Percentiles rank a stretch among this genome's conserved stretches.
phyloP scores from a whole-genome alignment of 2,329 filamentous ascomycete species.

The Trichoderma citrinoviride region DNA sequence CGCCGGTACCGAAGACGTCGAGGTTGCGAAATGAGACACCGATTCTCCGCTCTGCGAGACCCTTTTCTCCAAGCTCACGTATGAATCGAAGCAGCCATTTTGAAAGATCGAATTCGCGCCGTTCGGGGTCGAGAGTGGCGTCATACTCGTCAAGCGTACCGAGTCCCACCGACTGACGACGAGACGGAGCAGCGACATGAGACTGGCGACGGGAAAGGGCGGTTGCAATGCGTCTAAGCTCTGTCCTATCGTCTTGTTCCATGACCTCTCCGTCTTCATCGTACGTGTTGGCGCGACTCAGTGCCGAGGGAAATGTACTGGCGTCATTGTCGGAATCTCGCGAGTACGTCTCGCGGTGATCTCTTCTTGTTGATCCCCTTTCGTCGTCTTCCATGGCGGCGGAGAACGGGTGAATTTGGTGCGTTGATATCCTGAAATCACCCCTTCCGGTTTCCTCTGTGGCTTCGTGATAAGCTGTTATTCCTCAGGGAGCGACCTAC shows the following conservation, averaged over 20 bases:
- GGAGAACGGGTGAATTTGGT: background rate
- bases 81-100: constrained; percentile 44
- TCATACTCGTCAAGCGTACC: constrained; percentile 31
- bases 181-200: constrained; percentile 22
- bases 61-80: constrained; percentile 50
- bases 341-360: background rate
- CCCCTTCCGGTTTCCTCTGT: background rate
- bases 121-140: constrained; percentile 39
- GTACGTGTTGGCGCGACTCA: constrained; percentile 18
- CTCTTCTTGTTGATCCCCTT: background rate
- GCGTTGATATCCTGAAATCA: background rate
- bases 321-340: constrained; percentile 9
- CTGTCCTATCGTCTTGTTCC: constrained; percentile 35
- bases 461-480: constrained; percentile 1
- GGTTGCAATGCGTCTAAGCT: constrained; percentile 42
- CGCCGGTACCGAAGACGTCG: constrained; percentile 64
- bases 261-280: constrained; percentile 26
- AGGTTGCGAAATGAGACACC: constrained; percentile 65
- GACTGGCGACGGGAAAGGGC: constrained; percentile 38
- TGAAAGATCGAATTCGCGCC: constrained; percentile 40
- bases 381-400: background rate
- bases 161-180: constrained; percentile 23
- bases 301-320: background rate
- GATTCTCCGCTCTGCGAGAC: constrained; percentile 51
- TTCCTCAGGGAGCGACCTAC: background rate